These are phyloP conservation scores for Boletus sp. DNA, from an alignment of 768 basidiomycete genomes.

Conservation along the genomic window DNA sequence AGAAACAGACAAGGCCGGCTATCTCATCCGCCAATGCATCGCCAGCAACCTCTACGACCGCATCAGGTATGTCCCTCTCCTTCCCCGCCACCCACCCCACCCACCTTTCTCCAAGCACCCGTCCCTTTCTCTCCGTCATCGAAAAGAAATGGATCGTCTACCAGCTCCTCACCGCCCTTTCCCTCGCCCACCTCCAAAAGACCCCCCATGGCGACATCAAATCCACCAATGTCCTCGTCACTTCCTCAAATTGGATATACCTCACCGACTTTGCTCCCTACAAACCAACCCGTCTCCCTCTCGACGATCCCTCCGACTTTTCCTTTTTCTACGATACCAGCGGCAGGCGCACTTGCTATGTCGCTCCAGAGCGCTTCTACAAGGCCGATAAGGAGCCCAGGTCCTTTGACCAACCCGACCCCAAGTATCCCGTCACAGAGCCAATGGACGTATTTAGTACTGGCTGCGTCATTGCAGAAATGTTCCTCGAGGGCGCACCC, in stretches of 20 bases:
- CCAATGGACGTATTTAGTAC: conserved; percentile 96
- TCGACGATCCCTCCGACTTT: conserved; percentile 96
- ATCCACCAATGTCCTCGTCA: conserved; percentile 93
- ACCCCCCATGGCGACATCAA: conserved; percentile 98
- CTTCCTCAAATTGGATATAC: conserved; percentile 94
- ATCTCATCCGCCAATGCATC: conserved; percentile 91
- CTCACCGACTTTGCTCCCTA: conserved; percentile 92
- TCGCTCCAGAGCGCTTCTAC: conserved; percentile 96
- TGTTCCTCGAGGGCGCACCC: conserved; percentile 92
- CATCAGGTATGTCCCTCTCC: conserved; percentile 68
- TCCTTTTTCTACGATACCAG: conserved; percentile 98
- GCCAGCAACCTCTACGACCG: conserved; percentile 94
- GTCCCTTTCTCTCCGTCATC: conserved; percentile 84
- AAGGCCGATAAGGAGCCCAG: conserved; percentile 67
- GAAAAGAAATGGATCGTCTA: conserved; percentile 99
- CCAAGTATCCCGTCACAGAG: conserved; percentile 84
- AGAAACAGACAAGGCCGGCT: conserved; percentile 95
- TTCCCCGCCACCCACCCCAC: neutral
- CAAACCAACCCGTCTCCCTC: conserved; percentile 92
- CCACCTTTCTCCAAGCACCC: conserved; percentile 56
- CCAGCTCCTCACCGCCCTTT: conserved; percentile 82
- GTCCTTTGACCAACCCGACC: conserved; percentile 47
- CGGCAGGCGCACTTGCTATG: conserved; percentile 88
- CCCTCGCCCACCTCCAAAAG: conserved; percentile 79
- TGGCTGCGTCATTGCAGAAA: conserved; percentile 93